Evolutionary conservation across 495 filamentous ascomycete species (phyloP).

Genomic region (Pyronema omphalodes): DNA sequence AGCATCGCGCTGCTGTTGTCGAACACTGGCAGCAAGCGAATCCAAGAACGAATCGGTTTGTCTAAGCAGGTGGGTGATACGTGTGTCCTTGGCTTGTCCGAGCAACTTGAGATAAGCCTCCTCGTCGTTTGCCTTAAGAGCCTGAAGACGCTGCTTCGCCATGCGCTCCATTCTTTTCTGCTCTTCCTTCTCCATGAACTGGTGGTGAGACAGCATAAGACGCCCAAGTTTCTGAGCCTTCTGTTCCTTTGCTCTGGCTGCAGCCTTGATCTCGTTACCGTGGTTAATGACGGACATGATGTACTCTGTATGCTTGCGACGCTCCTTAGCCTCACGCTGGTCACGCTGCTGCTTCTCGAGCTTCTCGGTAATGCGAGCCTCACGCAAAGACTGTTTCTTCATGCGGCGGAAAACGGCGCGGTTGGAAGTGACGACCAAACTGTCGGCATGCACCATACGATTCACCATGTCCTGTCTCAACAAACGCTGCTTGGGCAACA

Average conservation of each 20-base stretch:
- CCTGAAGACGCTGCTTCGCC: slow-evolving; percentile 97
- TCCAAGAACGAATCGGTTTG: slow-evolving; percentile 95
- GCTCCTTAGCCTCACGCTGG: slow-evolving; percentile 79
- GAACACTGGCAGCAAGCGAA: slow-evolving; percentile 82
- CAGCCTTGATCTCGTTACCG: slow-evolving; percentile 44
- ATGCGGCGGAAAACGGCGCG: slow-evolving; percentile 71
- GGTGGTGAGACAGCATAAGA: slow-evolving; percentile 70
- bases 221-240: slow-evolving; percentile 73
- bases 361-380: slow-evolving; percentile 93
- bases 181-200: slow-evolving; percentile 96
- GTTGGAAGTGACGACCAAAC: slow-evolving; percentile 87
- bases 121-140: slow-evolving; percentile 95
- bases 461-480: slow-evolving; percentile 69
- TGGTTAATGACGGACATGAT: slow-evolving; percentile 54
- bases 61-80: slow-evolving; percentile 87
- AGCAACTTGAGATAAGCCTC: slow-evolving; percentile 93
- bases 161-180: slow-evolving; percentile 93
- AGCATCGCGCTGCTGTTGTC: slow-evolving; percentile 70
- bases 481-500: slow-evolving; percentile 67
- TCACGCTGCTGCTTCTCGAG: slow-evolving; percentile 96
- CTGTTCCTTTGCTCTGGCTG: slow-evolving; percentile 28
- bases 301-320: slow-evolving; percentile 88
- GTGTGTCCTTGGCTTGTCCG: slow-evolving; percentile 95
- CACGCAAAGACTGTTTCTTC: slow-evolving; percentile 92
- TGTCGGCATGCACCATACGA: slow-evolving; percentile 83